phyloP scores from a whole-genome alignment of 2,329 filamentous ascomycete genomes.

The Boeremia lycopersici region DNA sequence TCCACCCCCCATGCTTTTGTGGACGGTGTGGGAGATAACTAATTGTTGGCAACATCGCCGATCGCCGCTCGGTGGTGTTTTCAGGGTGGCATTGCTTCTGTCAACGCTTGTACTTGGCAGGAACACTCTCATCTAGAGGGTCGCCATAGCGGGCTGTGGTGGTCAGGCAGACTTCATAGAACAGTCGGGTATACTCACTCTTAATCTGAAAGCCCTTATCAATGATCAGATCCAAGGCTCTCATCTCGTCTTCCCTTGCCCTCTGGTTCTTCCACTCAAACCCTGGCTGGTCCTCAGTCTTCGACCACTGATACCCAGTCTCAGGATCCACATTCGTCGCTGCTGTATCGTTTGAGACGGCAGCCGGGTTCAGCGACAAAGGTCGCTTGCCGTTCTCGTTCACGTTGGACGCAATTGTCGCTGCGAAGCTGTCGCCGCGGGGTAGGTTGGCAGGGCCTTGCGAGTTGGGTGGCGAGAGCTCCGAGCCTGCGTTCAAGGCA shows the following conservation, averaged over 20 bases:
- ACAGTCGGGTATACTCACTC: slow-evolving; percentile 27
- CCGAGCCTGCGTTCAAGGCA: slow-evolving; percentile 44
- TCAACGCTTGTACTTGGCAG: slow-evolving; percentile 37
- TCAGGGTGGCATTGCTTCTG: not conserved
- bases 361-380: slow-evolving; percentile 25
- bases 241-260: slow-evolving; percentile 44
- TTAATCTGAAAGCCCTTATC: slow-evolving; percentile 43
- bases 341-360: slow-evolving; percentile 7
- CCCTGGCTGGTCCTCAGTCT: slow-evolving; percentile 45
- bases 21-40: not conserved
- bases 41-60: not conserved
- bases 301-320: slow-evolving; percentile 47
- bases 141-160: slow-evolving; percentile 43
- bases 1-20: not conserved
- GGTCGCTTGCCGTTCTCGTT: slow-evolving; percentile 49
- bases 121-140: slow-evolving; percentile 40
- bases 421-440: slow-evolving; percentile 29
- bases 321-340: slow-evolving; percentile 26
- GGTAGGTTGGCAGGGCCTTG: slow-evolving; percentile 45
- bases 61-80: not conserved
- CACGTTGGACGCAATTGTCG: slow-evolving; percentile 30
- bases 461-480: slow-evolving; percentile 62
- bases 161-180: slow-evolving; percentile 16
- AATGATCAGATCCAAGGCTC: slow-evolving; percentile 44
- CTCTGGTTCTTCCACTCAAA: slow-evolving; percentile 47